These are phyloP conservation scores for Xylariomycetidae sp. DNA, from an alignment of 2,329 filamentous ascomycete species.

Conservation along the genomic window DNA sequence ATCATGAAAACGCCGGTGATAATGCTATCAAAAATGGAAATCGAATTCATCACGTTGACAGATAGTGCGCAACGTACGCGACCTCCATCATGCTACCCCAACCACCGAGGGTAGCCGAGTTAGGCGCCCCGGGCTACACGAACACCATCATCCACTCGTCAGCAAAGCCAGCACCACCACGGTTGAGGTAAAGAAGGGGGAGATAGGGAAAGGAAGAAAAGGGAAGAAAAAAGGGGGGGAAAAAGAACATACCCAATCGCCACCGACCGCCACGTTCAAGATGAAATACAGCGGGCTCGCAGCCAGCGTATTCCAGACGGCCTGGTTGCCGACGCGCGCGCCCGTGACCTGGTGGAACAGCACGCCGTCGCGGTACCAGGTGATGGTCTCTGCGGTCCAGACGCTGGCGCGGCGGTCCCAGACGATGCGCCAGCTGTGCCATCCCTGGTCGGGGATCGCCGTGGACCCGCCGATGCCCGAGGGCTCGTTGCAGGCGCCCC, in stretches of 20 bases:
- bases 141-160: not conserved
- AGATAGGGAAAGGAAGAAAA: not conserved
- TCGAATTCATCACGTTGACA: slow-evolving; percentile 14
- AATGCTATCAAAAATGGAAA: too few relatives aligned
- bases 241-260: slow-evolving; percentile 33
- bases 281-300: slow-evolving; percentile 40
- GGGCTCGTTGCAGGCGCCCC: slow-evolving; percentile 45
- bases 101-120: slow-evolving; percentile 39
- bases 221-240: slow-evolving; percentile 1
- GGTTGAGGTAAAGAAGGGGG: not conserved
- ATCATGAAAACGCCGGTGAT: too few relatives aligned
- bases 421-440: slow-evolving; percentile 44
- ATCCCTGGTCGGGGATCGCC: slow-evolving; percentile 39
- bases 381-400: slow-evolving; percentile 44
- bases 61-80: slow-evolving; percentile 40
- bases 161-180: slow-evolving; percentile 8
- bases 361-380: slow-evolving; percentile 42
- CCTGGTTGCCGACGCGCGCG: slow-evolving; percentile 33
- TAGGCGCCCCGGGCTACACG: slow-evolving; percentile 44
- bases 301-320: slow-evolving; percentile 39
- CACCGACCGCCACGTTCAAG: slow-evolving; percentile 45
- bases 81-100: slow-evolving; percentile 48
- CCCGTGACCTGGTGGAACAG: slow-evolving; percentile 41
- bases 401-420: slow-evolving; percentile 38
- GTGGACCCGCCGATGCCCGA: slow-evolving; percentile 33